Evolutionary conservation across 2,329 filamentous ascomycete species (phyloP).

Genomic region (Bretziella fagacearum): DNA sequence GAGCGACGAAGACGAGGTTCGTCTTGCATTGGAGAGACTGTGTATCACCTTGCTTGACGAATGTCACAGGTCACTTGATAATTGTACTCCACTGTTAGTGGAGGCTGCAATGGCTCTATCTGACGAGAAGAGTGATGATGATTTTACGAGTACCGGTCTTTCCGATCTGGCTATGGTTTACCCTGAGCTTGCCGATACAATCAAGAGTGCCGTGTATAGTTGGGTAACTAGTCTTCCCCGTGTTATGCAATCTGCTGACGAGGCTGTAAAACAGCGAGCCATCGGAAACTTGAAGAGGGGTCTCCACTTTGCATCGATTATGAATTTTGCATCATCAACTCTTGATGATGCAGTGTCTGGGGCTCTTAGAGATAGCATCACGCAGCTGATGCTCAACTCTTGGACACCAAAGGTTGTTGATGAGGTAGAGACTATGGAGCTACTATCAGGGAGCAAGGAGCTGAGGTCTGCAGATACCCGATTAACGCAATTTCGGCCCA

Average conservation of each 20-base stretch:
- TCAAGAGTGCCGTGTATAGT: conserved; percentile 57
- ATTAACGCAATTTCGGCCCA: conserved; percentile 32
- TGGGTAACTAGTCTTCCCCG: conserved; percentile 72
- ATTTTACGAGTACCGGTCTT: conserved; percentile 33
- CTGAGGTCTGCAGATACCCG: not conserved
- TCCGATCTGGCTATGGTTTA: conserved; percentile 47
- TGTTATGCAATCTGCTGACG: conserved; percentile 69
- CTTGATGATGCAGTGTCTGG: conserved; percentile 50
- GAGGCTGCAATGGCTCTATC: conserved; percentile 65
- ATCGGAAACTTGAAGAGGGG: conserved; percentile 63
- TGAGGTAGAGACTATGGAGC: conserved; percentile 18
- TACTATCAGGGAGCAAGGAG: conserved; percentile 7
- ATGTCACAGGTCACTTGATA: conserved; percentile 54
- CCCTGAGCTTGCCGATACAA: conserved; percentile 40
- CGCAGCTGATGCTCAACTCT: conserved; percentile 18
- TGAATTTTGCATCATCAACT: conserved; percentile 47
- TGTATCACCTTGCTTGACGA: conserved; percentile 64
- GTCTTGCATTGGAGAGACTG: conserved; percentile 46
- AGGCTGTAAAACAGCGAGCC: conserved; percentile 53
- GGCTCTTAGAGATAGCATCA: conserved; percentile 59
- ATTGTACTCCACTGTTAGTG: conserved; percentile 53
- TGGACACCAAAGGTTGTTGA: conserved; percentile 21
- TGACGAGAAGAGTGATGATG: conserved; percentile 21
- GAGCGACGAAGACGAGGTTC: conserved; percentile 53
- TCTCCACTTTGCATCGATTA: conserved; percentile 44